Evolutionary conservation across 2,329 filamentous ascomycete species (phyloP), one percentile per base, ranked within the genome.

Genomic region (Pseudogymnoascus sp.): DNA sequence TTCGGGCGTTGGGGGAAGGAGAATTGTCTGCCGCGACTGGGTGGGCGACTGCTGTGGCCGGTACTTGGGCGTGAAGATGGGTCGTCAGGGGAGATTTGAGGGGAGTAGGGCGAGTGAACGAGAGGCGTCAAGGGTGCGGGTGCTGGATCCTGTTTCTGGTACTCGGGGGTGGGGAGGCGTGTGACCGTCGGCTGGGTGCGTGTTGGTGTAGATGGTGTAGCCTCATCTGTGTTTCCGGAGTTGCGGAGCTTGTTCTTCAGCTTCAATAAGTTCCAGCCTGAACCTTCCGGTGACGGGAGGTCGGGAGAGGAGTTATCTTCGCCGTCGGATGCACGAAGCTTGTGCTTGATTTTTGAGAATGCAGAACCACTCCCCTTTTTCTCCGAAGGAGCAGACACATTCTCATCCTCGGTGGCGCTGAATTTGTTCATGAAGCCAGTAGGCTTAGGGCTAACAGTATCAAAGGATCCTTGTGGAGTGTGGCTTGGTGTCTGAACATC

Each of bases 161-260:
- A 37, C 2, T 37, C 33, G 21, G 57, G 57, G 3, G 33, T 37
- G 24, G 57, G 57, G 17, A 40, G 57, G 11, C 37, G 33, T 8
- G 17, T 31, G 17, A 37, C n/a, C 37, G 11, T 29, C 24, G 33
- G 57, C 24, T 59, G 57, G 11, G 17, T 59, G 17, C 21, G 37
- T 59, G 57, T 39, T 59, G 57, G 57, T 39, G 57, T 59, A 1
- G 57, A 59, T 15, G 57, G 17, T 59, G 57, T 7, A 15, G 17
- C 21, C 4, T 37, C 57, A 9, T 37, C 57, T 5, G 57, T 26
- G 21, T 59, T 59, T 26, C 37, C 57, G n/a, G 33, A 37, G 35
- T 59, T 40, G 57, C 35, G 35, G 35, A 37, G 33, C 35, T 59
- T 59, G 57, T 31, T 40, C 57, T 59, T 59, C 33, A 59, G 13